Evolutionary conservation across 116 monocot species (phyloP).

Genomic region (Phalaenopsis hybrid): DNA sequence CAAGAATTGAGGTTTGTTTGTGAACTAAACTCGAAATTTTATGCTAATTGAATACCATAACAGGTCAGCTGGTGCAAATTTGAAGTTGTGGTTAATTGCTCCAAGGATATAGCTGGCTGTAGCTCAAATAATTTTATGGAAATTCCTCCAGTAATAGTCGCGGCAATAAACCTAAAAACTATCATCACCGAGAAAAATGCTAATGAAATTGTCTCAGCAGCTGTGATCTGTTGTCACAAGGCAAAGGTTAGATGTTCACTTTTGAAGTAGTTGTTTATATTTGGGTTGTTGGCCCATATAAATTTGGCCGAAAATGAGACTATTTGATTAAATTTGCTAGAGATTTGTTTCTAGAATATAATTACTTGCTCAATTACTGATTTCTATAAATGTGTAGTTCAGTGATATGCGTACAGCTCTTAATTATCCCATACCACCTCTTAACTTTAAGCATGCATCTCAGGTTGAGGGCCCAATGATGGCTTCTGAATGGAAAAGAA

Average conservation of each 20-base stretch:
- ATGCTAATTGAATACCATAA: not conserved
- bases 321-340: not conserved
- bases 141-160: conserved; percentile 68
- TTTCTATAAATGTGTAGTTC: not conserved
- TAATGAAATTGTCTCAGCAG: conserved; percentile 90
- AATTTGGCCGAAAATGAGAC: not conserved
- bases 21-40: not conserved
- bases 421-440: not conserved
- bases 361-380: not conserved
- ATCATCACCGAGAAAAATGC: conserved; percentile 57
- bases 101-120: conserved; percentile 61
- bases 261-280: not conserved
- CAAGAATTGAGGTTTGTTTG: not conserved
- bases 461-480: conserved; percentile 93
- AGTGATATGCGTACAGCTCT: not conserved
- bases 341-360: not conserved
- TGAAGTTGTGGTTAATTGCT: conserved; percentile 74
- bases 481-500: conserved; percentile 61
- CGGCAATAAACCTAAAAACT: conserved; percentile 92
- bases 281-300: not conserved
- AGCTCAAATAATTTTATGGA: conserved; percentile 45
- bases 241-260: conserved; percentile 53
- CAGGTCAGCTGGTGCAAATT: conserved; percentile 99
- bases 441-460: conserved; percentile 4
- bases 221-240: conserved; percentile 81